Conservation (phyloP, 2,329 filamentous ascomycete species). For the Macroventuria anomochaeta region DNA sequence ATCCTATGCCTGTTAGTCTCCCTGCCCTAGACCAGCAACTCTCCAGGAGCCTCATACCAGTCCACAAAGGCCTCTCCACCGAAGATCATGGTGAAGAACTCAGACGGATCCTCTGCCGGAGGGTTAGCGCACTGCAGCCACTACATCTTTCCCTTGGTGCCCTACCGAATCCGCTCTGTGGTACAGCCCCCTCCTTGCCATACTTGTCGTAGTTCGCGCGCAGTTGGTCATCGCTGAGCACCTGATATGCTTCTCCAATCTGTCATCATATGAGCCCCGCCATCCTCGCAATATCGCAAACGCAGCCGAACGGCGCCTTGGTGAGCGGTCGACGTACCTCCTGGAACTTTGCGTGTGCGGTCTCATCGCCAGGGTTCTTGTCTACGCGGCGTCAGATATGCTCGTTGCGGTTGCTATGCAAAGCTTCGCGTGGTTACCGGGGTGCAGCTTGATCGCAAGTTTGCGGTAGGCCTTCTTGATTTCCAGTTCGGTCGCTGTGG, state of each 20-base stretch:
- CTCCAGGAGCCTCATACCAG: slow-evolving; percentile 58
- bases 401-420: slow-evolving; percentile 1
- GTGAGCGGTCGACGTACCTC: slow-evolving; percentile 60
- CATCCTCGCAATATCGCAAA: slow-evolving; percentile 5
- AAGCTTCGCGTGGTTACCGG: slow-evolving; percentile 62
- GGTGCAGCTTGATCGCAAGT: slow-evolving; percentile 90
- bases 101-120: slow-evolving; percentile 78
- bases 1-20: slow-evolving; percentile 60
- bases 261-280: slow-evolving; percentile 44
- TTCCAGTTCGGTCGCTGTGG: slow-evolving; percentile 85
- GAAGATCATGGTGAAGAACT: slow-evolving; percentile 99
- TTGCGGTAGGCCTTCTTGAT: slow-evolving; percentile 97
- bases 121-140: slow-evolving; percentile 29
- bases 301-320: slow-evolving; percentile 4
- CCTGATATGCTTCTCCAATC: slow-evolving; percentile 76
- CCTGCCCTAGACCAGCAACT: not conserved
- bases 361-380: slow-evolving; percentile 97
- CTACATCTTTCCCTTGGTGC: not conserved
- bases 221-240: slow-evolving; percentile 85
- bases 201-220: slow-evolving; percentile 94
- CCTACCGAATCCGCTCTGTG: slow-evolving; percentile 84
- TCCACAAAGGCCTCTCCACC: slow-evolving; percentile 95
- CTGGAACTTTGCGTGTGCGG: slow-evolving; percentile 93
- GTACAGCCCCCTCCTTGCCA: slow-evolving; percentile 93
- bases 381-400: slow-evolving; percentile 60